A percentile compares a stretch with the other conserved stretches of the same genome.
Conservation (phyloP, 1,139 yeast species). For the Yamadazyma conglobata region DNA sequence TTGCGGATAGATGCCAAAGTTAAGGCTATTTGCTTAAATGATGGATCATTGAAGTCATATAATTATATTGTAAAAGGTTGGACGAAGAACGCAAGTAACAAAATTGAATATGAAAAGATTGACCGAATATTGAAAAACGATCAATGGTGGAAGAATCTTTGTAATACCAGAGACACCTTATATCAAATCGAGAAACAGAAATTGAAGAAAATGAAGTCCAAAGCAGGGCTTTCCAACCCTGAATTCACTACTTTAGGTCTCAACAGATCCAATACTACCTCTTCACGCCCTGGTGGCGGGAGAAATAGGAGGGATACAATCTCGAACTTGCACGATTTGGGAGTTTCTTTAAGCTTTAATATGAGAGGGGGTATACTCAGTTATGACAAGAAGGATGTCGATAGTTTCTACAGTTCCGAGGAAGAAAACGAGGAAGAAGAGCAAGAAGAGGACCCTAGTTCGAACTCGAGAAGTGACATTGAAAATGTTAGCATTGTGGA, state of each 20-base stretch:
- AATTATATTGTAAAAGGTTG: slow-evolving; percentile 75
- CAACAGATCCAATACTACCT: slow-evolving; percentile 15
- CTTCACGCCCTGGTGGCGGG: slow-evolving; percentile 10
- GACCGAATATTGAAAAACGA: slow-evolving; percentile 33
- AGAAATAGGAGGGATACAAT: slow-evolving; percentile 45
- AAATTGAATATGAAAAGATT: slow-evolving; percentile 27
- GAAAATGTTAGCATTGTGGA: too few species aligned
- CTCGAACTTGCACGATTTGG: slow-evolving; percentile 64
- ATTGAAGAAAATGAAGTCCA: slow-evolving; percentile 10
- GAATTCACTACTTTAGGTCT: slow-evolving; percentile 24
- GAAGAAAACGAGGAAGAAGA: slow-evolving; percentile 17
- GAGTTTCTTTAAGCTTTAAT: slow-evolving; percentile 61
- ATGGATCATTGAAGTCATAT: slow-evolving; percentile 60
- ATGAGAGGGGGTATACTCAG: slow-evolving; percentile 49
- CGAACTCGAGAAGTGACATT: background rate
- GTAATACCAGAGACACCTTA: slow-evolving; percentile 49
- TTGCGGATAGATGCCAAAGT: slow-evolving; percentile 80
- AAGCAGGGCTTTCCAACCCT: slow-evolving; percentile 3
- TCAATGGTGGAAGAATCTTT: slow-evolving; percentile 67
- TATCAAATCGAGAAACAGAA: slow-evolving; percentile 30
- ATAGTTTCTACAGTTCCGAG: slow-evolving; percentile 12
- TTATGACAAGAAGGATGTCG: slow-evolving; percentile 19
- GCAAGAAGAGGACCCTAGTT: slow-evolving; percentile 6
- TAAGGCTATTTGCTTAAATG: slow-evolving; percentile 63
- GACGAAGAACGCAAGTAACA: slow-evolving; percentile 25